Evolutionary conservation across 441 rosid species (phyloP).

Genomic region (Erysimum cheiri): DNA sequence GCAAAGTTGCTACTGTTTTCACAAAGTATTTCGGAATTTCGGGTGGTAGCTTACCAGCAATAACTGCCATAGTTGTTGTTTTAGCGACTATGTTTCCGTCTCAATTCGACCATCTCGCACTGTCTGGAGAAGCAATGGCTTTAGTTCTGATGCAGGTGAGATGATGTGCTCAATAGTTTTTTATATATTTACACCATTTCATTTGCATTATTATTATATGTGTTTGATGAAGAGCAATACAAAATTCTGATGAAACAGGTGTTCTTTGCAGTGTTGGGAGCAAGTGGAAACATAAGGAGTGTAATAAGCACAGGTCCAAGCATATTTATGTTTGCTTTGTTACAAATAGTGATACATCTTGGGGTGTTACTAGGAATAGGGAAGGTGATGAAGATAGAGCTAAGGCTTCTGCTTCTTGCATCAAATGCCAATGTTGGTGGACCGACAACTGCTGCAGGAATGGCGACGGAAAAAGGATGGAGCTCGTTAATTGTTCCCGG

Average conservation of each 20-base stretch:
- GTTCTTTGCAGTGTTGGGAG: conserved; percentile 81
- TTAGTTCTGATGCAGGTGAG: conserved; percentile 87
- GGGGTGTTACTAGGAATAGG: conserved; percentile 68
- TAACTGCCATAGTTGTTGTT: conserved; percentile 74
- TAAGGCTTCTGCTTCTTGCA: conserved; percentile 69
- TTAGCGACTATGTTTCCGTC: conserved; percentile 68
- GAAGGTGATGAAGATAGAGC: conserved; percentile 65
- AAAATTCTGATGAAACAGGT: conserved; percentile 43
- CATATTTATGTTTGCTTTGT: conserved; percentile 77
- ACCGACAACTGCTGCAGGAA: conserved; percentile 89
- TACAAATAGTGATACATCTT: conserved; percentile 71
- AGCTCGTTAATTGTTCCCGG: conserved; percentile 71
- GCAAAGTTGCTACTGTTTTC: conserved; percentile 64
- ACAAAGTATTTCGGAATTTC: conserved; percentile 60
- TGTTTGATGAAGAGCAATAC: neutral
- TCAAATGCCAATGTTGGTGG: conserved; percentile 94
- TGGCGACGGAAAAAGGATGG: conserved; percentile 93
- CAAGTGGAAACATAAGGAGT: conserved; percentile 76
- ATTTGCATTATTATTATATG: neutral
- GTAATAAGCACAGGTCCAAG: conserved; percentile 79
- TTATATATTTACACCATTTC: neutral
- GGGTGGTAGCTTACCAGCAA: conserved; percentile 77
- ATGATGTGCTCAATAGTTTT: neutral
- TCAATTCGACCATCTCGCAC: conserved; percentile 73
- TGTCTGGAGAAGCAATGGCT: conserved; percentile 87